A percentile compares a stretch with the other conserved stretches of the same genome.
Evolutionary conservation across 192 early-diverging fungal species (phyloP).

Genomic region (Thamnidium elegans): DNA sequence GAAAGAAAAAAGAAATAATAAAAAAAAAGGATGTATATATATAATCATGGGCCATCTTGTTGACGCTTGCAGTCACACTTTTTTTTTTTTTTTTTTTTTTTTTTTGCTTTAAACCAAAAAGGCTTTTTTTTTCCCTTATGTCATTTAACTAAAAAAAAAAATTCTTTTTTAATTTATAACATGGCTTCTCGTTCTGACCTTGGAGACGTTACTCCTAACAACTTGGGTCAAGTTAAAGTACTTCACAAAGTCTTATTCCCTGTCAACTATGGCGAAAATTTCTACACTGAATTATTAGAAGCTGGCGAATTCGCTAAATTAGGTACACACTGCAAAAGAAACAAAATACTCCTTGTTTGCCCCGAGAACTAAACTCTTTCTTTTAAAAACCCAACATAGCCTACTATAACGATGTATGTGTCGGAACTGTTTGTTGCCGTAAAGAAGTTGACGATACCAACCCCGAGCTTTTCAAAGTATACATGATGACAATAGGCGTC

Average conservation of each 20-base stretch:
- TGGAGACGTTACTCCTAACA: constrained; percentile 57
- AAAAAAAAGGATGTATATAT: too few species aligned
- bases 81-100: too few species aligned
- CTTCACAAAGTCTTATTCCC: constrained; percentile 85
- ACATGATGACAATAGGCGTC: constrained; percentile 95
- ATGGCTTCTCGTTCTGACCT: constrained; percentile 17
- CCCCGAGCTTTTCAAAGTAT: constrained; percentile 46
- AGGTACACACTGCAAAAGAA: constrained; percentile 38
- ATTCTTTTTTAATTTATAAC: too few species aligned
- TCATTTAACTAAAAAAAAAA: too few species aligned
- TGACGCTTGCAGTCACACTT: too few species aligned
- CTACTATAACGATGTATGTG: constrained; percentile 61
- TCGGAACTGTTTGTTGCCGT: constrained; percentile 86
- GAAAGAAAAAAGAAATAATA: too few species aligned
- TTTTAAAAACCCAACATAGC: constrained; percentile 49
- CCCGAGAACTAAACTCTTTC: background rate
- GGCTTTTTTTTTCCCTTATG: too few species aligned
- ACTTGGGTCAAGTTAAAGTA: constrained; percentile 63
- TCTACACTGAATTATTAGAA: constrained; percentile 72
- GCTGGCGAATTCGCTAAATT: constrained; percentile 70
- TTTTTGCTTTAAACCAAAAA: too few species aligned
- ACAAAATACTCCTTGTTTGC: too few species aligned
- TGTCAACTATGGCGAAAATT: constrained; percentile 75
- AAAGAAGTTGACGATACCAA: constrained; percentile 54
- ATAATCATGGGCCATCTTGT: too few species aligned